A percentile compares a stretch with the other conserved stretches of the same genome.
These are phyloP conservation scores for Leucocoprinus gongylophorus DNA, from an alignment of 1,284 basidiomycete species.

Conservation along the genomic window DNA sequence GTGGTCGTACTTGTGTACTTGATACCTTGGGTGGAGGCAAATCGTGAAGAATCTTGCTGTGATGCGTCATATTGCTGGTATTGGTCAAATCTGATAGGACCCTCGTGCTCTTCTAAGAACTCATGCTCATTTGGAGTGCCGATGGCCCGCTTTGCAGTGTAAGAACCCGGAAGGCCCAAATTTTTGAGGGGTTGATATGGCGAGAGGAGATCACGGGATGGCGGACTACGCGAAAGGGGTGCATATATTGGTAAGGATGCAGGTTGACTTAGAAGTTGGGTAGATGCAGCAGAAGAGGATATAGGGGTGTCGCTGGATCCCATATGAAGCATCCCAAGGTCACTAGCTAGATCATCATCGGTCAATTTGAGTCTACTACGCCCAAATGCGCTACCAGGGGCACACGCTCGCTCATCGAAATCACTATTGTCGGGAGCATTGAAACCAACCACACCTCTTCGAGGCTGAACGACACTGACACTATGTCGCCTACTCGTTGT, in stretches of 20 bases:
- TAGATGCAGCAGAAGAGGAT: conserved; percentile 17
- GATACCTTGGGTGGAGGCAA: conserved; percentile 58
- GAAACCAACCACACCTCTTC: conserved; percentile 60
- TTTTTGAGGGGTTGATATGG: conserved; percentile 50
- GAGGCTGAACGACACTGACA: conserved; percentile 77
- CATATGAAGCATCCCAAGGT: conserved; percentile 54
- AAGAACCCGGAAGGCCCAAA: conserved; percentile 45
- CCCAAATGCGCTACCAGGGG: conserved; percentile 22
- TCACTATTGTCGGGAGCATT: conserved; percentile 47
- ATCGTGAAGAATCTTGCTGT: conserved; percentile 41
- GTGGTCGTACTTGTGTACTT: conserved; percentile 38
- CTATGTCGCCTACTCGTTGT: conserved; percentile 80
- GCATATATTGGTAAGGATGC: conserved; percentile 60
- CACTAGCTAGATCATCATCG: conserved; percentile 74
- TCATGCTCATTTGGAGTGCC: conserved; percentile 56
- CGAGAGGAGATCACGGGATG: conserved; percentile 46
- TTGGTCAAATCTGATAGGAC: conserved; percentile 22
- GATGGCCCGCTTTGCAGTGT: conserved; percentile 35
- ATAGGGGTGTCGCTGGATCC: conserved; percentile 37
- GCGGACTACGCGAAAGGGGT: conserved; percentile 56
- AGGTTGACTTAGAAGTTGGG: conserved; percentile 30
- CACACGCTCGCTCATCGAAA: conserved; percentile 38
- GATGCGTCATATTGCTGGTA: conserved; percentile 34
- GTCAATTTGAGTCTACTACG: conserved; percentile 58
- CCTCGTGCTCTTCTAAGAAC: conserved; percentile 34